Conservation (phyloP, 768 basidiomycete genomes). For the Boletus sp. region DNA sequence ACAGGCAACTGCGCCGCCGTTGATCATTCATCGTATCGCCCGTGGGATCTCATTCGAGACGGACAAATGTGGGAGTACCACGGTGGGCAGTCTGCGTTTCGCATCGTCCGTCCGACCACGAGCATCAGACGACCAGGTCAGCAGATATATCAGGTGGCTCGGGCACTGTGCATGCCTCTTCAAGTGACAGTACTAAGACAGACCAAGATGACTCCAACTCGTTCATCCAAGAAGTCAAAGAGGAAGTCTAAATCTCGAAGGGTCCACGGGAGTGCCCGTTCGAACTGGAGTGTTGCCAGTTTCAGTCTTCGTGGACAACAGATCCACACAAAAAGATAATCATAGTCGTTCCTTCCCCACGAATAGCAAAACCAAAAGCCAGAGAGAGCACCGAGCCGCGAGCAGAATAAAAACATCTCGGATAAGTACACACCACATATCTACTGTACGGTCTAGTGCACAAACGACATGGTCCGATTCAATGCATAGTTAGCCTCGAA, state of each 20-base stretch:
- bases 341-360: too few relatives aligned
- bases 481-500: slow-evolving; percentile 21
- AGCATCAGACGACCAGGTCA: neutral
- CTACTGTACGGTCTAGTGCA: neutral
- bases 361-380: too few relatives aligned
- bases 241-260: neutral
- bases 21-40: slow-evolving; percentile 24
- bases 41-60: slow-evolving; percentile 22
- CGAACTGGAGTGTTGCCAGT: neutral
- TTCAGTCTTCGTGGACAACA: neutral
- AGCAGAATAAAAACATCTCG: neutral
- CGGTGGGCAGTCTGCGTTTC: slow-evolving; percentile 11
- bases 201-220: slow-evolving; percentile 6
- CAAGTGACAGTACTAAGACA: slow-evolving; percentile 1
- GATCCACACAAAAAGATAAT: neutral
- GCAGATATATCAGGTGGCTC: slow-evolving; percentile 8
- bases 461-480: slow-evolving; percentile 18
- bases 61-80: neutral
- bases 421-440: neutral
- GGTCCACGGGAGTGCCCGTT: too few relatives aligned
- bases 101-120: neutral
- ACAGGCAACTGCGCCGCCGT: slow-evolving; percentile 16
- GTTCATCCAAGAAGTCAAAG: slow-evolving; percentile 14
- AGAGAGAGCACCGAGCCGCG: neutral
- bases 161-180: slow-evolving; percentile 5